Base-by-base conservation (phyloP, 257 asterid species). In the Echites panduratus region DNA sequence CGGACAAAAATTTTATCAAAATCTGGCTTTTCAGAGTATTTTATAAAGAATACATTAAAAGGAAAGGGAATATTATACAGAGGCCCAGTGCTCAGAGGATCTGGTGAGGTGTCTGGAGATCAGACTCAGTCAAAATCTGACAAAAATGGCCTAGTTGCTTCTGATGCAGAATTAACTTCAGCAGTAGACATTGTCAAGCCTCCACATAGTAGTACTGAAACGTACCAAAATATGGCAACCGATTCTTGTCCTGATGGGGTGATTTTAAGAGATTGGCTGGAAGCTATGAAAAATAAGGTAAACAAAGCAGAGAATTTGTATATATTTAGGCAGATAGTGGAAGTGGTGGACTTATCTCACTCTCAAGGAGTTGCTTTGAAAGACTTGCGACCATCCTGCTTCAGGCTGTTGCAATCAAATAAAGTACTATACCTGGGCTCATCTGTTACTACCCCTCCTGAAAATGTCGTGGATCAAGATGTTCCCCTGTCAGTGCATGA, bases 231-330 rank as follows among this genome's bases (percentile, higher is more conserved):
- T 63, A 50, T 66, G 59, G 66, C 77, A 67, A 50, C 85, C 69
- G 77, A 70, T 77, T 77, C 72, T 74, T 64, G 29, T 52, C 73
- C 66, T 54, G 89, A 85, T 78, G 93, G 91, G 32, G 70, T 82
- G 70, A 81, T 81, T 80, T 83, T 94, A 79, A 88, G 97, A 80
- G 95, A 86, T 70, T 89, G 97, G 97, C 83, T 94, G 62, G 88
- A 82, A 64, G 79, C 74, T 76, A 84, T 85, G 43, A 85, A 77
- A 12, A 85, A 81, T 77, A 86, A 81, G 81, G 84, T 82, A 62
- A 84, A 75, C 74, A 89, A 88, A 85, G 84, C 54, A 62, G 83
- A 84, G 81, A 90, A 89, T 74, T 78, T 91, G 86, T 81, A 72
- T 66, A 86, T 94, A 80, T 94, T 94, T 76, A 84, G 84, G 79